Evolutionary conservation across 805 yeast genomes (phyloP).

Genomic region (Candida sphagnicola): DNA sequence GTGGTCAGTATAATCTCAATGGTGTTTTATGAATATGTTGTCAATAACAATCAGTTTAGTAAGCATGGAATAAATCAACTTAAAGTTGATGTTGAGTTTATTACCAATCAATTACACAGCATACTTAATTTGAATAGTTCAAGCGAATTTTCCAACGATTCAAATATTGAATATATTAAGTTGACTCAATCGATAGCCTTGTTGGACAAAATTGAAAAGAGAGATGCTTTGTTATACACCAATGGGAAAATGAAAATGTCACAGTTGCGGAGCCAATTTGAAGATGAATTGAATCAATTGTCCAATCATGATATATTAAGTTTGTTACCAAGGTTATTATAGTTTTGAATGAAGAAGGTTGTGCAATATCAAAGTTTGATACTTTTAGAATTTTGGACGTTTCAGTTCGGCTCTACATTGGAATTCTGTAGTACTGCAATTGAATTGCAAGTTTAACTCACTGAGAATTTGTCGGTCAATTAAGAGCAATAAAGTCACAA

Average conservation of each 20-base stretch:
- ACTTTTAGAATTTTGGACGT: too few relatives aligned
- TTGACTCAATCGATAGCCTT: constrained; percentile 27
- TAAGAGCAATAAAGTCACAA: too few relatives aligned
- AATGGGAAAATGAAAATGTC: constrained; percentile 11
- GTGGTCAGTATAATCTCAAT: constrained; percentile 23
- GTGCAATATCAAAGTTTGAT: too few relatives aligned
- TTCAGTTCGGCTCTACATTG: too few relatives aligned
- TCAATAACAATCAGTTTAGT: constrained; percentile 36
- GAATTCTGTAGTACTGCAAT: too few relatives aligned
- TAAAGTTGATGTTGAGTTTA: constrained; percentile 22
- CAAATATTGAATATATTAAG: constrained; percentile 20
- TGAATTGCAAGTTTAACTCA: too few relatives aligned
- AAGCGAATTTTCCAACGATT: constrained; percentile 15
- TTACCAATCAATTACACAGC: constrained; percentile 12
- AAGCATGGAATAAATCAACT: constrained; percentile 30
- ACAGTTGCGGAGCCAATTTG: constrained; percentile 18
- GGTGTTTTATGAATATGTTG: constrained; percentile 32
- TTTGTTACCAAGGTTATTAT: constrained; percentile 23
- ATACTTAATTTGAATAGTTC: constrained; percentile 4
- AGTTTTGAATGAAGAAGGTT: too few relatives aligned
- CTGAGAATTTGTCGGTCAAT: too few relatives aligned
- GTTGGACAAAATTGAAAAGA: constrained; percentile 19
- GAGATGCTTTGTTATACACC: constrained; percentile 16
- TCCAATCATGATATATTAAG: constrained; percentile 19
- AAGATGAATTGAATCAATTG: constrained; percentile 11